Conservation (phyloP, 2,329 filamentous ascomycete species). For the Neopestalotiopsis rosae region DNA sequence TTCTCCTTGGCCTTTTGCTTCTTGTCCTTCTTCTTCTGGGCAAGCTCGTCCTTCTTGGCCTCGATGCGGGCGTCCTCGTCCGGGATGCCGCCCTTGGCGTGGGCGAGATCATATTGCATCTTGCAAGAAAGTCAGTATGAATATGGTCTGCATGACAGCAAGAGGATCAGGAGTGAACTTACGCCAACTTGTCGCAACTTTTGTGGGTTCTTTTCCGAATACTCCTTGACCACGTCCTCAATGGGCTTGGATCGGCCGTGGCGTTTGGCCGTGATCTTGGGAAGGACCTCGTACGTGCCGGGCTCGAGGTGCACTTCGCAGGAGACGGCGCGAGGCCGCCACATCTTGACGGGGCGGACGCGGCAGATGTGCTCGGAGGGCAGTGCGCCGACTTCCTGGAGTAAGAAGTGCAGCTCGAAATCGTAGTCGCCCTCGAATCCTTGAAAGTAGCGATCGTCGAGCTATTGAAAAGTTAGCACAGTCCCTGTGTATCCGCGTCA, state of each 20-base stretch:
- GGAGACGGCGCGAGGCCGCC: conserved; percentile 67
- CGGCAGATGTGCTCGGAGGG: conserved; percentile 39
- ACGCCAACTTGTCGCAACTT: conserved; percentile 72
- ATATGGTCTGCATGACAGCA: conserved; percentile 57
- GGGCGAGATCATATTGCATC: conserved; percentile 65
- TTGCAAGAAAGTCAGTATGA: conserved; percentile 39
- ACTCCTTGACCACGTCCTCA: conserved; percentile 62
- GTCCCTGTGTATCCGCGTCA: too few relatives aligned
- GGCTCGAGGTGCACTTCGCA: conserved; percentile 75
- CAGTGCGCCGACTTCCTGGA: conserved; percentile 37
- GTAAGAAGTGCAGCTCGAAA: conserved; percentile 48
- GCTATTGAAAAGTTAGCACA: conserved; percentile 31
- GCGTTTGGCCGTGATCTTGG: conserved; percentile 66
- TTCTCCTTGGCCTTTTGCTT: conserved; percentile 39
- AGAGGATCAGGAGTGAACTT: conserved; percentile 60
- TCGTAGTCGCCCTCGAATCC: conserved; percentile 51
- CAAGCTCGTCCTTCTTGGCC: conserved; percentile 37
- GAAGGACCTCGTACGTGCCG: conserved; percentile 70
- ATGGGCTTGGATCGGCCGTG: conserved; percentile 52
- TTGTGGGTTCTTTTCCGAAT: conserved; percentile 54
- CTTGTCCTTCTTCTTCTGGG: conserved; percentile 42
- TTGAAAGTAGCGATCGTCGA: conserved; percentile 51
- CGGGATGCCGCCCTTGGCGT: conserved; percentile 60
- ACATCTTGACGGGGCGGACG: conserved; percentile 38
- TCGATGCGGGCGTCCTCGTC: conserved; percentile 50